phyloP scores from a whole-genome alignment of 1,284 basidiomycete species.

The Mycosarcoma maydis region DNA sequence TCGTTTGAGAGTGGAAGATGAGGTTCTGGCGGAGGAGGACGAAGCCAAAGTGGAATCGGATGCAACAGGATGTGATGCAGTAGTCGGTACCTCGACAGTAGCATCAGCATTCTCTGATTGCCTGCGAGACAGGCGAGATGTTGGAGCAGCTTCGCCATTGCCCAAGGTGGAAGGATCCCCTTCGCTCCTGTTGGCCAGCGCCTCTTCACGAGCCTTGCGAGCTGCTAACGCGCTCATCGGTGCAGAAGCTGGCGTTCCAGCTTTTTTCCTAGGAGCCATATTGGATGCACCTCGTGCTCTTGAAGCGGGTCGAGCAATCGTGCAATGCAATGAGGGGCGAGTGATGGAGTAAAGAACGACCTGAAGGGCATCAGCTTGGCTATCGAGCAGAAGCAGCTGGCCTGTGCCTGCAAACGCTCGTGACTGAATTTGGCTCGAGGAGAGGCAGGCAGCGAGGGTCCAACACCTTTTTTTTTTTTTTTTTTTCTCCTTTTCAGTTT shows the following conservation, averaged over 20 bases:
- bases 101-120: neutral
- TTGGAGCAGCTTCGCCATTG: neutral
- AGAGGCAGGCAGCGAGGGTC: neutral
- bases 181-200: conserved; percentile 3
- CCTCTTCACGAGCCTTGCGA: conserved; percentile 27
- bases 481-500: neutral
- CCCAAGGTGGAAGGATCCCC: neutral
- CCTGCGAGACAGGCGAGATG: conserved; percentile 2
- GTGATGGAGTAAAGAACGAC: neutral
- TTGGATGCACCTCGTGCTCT: no score
- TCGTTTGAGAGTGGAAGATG: conserved; percentile 8
- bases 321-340: no score
- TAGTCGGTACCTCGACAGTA: conserved; percentile 12
- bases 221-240: conserved; percentile 37
- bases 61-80: no score
- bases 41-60: conserved; percentile 3
- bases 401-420: conserved; percentile 16
- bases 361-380: no score
- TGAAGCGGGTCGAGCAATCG: no score
- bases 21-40: neutral
- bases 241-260: neutral
- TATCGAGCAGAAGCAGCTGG: neutral
- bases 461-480: no score
- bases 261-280: conserved; percentile 22
- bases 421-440: no score